Evolutionary conservation across 2,329 filamentous ascomycete genomes (phyloP).

Genomic region (Bimuria novae-zelandiae): DNA sequence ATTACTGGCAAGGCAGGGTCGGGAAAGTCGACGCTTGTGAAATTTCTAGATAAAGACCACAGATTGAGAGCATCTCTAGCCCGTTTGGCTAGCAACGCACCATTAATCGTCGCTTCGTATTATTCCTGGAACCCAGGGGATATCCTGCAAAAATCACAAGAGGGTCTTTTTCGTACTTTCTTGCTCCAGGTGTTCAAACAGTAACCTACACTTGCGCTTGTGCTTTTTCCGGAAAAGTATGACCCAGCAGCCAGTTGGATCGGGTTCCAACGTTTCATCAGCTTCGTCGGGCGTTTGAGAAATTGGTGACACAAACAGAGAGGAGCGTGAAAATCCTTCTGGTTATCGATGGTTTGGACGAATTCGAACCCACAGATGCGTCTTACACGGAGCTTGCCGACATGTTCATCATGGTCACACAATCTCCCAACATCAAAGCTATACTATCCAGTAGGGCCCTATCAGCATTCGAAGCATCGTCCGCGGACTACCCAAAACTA

Average conservation of each 20-base stretch:
- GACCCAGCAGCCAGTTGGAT: background rate
- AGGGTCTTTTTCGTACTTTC: constrained; percentile 7
- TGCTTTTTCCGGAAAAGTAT: background rate
- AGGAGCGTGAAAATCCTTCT: background rate
- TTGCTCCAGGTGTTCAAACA: constrained; percentile 6
- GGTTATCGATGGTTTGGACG: constrained; percentile 7
- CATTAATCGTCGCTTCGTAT: background rate
- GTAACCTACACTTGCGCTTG: background rate
- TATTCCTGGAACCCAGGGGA: constrained; percentile 15
- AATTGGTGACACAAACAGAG: background rate
- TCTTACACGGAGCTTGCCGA: background rate
- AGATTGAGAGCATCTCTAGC: background rate
- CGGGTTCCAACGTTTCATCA: background rate
- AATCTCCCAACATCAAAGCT: constrained; percentile 6
- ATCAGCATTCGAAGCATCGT: constrained; percentile 10
- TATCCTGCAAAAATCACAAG: constrained; percentile 11
- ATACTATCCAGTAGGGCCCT: constrained; percentile 17
- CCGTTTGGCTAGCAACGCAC: background rate
- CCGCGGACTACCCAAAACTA: constrained; percentile 1
- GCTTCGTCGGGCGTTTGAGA: background rate
- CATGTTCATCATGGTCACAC: constrained; percentile 1
- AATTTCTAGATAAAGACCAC: background rate
- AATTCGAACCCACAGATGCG: background rate
- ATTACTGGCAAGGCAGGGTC: constrained; percentile 5
- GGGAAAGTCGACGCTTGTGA: background rate